phyloP scores from a whole-genome alignment of 805 yeast species.

The Ascoidea asiatica region DNA sequence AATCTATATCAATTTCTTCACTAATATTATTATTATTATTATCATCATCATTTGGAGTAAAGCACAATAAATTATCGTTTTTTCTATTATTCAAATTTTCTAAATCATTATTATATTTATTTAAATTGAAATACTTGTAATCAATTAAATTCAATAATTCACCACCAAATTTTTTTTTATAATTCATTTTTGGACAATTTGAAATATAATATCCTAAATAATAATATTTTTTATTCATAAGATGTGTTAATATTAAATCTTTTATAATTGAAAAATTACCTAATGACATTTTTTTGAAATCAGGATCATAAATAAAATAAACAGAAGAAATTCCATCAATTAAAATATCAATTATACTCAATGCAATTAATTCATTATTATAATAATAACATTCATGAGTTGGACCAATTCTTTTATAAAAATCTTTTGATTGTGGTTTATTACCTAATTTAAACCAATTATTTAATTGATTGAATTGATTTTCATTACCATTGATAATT shows the following conservation, averaged over 20 bases:
- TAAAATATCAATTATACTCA: conserved; percentile 65
- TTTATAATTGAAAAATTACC: conserved; percentile 70
- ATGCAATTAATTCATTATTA: conserved; percentile 50
- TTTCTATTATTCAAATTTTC: no score
- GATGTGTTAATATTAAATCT: conserved; percentile 44
- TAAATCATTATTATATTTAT: no score
- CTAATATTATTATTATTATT: conserved; percentile 17
- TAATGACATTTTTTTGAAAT: conserved; percentile 48
- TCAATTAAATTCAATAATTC: conserved; percentile 47
- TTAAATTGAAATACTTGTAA: conserved; percentile 27
- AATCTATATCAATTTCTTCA: neutral
- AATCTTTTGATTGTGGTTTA: neutral
- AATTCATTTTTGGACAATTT: conserved; percentile 72
- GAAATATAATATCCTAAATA: conserved; percentile 73
- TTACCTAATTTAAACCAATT: conserved; percentile 22
- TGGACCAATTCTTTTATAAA: conserved; percentile 33
- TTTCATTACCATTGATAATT: conserved; percentile 13
- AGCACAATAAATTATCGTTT: no score
- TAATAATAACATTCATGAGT: conserved; percentile 69
- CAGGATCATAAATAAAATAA: conserved; percentile 84
- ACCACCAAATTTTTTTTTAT: conserved; percentile 71
- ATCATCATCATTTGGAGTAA: neutral
- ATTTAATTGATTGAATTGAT: conserved; percentile 17
- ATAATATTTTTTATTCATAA: conserved; percentile 39
- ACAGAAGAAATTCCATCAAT: conserved; percentile 73